A percentile compares a stretch with the other conserved stretches of the same genome.
These are phyloP conservation scores for Salix caprea DNA, from an alignment of 345 rosid genomes.

Conservation along the genomic window DNA sequence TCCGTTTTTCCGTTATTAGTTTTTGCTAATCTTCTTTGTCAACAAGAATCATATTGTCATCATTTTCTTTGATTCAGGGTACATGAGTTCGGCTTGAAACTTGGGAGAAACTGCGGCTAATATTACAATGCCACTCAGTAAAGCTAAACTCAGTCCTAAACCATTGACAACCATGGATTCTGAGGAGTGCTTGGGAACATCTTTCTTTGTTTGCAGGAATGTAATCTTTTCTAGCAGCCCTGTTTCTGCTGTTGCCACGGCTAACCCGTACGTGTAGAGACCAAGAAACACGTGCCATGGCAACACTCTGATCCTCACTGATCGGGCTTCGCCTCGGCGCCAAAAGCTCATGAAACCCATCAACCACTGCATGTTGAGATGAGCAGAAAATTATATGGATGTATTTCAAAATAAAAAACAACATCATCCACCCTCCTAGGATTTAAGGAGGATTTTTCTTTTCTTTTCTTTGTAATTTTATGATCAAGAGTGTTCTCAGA, in stretches of 20 bases:
- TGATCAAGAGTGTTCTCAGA: too few relatives aligned
- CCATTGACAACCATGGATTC: conserved; percentile 71
- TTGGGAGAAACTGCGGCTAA: conserved; percentile 64
- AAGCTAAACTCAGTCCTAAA: conserved; percentile 63
- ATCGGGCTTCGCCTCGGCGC: conserved; percentile 68
- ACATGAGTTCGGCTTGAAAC: conserved; percentile 35
- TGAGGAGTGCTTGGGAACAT: conserved; percentile 35
- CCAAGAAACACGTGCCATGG: conserved; percentile 96
- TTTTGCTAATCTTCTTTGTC: too few relatives aligned
- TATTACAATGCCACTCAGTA: conserved; percentile 65
- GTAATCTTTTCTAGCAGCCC: conserved; percentile 79
- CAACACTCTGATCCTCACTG: conserved; percentile 50
- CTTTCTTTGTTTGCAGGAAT: conserved; percentile 52
- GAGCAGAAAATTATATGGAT: neutral
- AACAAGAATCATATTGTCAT: neutral
- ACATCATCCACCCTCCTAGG: too few relatives aligned
- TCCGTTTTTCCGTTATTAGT: too few relatives aligned
- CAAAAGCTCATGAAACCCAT: conserved; percentile 84
- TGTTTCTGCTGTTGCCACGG: conserved; percentile 84
- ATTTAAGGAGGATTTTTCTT: too few relatives aligned
- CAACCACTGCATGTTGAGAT: conserved; percentile 62
- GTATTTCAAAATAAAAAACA: too few relatives aligned
- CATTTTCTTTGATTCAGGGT: conserved; percentile 29
- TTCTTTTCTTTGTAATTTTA: too few relatives aligned
- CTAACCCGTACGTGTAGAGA: conserved; percentile 76